These are phyloP conservation scores for Coniferiporia sulphurascens DNA, from an alignment of 1,284 basidiomycete genomes.

Conservation along the genomic window DNA sequence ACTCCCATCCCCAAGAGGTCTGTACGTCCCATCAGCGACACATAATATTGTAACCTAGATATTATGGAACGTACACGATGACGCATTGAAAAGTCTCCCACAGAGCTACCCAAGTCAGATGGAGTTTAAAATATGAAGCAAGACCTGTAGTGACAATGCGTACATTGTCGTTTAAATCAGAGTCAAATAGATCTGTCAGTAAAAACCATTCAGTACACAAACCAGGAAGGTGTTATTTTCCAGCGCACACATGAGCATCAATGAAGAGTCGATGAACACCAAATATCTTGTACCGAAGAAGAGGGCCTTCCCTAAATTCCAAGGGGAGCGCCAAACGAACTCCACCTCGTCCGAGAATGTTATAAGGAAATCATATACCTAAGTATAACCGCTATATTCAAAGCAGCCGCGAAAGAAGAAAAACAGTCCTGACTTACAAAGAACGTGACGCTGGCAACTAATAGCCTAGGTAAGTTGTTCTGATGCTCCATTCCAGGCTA, in stretches of 20 bases:
- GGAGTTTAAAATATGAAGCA: background rate
- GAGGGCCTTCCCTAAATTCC: constrained; percentile 9
- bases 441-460: background rate
- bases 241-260: constrained; percentile 7
- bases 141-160: background rate
- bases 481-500: too few relatives aligned
- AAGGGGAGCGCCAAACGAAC: constrained; percentile 10
- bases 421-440: background rate
- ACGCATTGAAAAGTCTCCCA: background rate
- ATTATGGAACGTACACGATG: background rate
- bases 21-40: background rate
- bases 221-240: background rate
- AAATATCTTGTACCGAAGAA: constrained; percentile 13
- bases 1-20: background rate
- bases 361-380: background rate
- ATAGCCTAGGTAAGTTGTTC: background rate
- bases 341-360: background rate
- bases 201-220: constrained; percentile 57
- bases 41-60: background rate
- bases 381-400: background rate
- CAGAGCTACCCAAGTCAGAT: background rate
- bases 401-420: background rate
- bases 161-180: background rate
- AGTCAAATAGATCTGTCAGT: background rate
- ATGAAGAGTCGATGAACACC: constrained; percentile 4